Conservation (phyloP, 2,329 filamentous ascomycete genomes). For the Tolypocladium pustulatum region DNA sequence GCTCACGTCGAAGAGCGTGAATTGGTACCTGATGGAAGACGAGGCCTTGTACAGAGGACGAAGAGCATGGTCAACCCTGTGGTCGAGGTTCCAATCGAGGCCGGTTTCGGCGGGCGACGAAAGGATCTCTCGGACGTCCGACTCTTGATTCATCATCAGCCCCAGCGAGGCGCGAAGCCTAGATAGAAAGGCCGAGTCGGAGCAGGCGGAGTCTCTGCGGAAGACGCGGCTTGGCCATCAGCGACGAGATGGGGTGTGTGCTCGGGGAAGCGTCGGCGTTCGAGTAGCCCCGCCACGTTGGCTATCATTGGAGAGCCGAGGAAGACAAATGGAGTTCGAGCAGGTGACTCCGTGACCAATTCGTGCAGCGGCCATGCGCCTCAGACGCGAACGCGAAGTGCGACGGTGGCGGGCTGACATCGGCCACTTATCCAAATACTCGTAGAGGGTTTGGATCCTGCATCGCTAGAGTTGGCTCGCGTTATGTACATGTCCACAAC, state of each 20-base stretch:
- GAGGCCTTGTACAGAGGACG: not conserved
- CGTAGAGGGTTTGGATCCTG: not conserved
- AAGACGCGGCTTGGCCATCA: not conserved
- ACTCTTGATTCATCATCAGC: not conserved
- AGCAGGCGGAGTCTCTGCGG: not conserved
- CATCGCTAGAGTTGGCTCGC: not conserved
- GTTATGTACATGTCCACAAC: not conserved
- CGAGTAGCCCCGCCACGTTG: not conserved
- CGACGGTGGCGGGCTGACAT: not conserved
- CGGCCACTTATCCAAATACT: not conserved
- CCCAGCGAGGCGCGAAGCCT: not conserved
- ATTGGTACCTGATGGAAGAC: not conserved
- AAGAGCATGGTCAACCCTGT: not conserved
- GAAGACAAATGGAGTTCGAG: not conserved
- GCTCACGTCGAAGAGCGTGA: not conserved
- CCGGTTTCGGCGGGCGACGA: not conserved
- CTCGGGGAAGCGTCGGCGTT: not conserved
- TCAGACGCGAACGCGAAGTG: not conserved
- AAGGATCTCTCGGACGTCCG: not conserved
- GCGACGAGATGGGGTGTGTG: not conserved
- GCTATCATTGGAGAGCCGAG: not conserved
- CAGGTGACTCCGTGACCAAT: not conserved
- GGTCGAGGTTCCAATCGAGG: not conserved
- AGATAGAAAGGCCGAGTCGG: not conserved
- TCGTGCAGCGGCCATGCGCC: not conserved